Evolutionary conservation across 2,329 filamentous ascomycete genomes (phyloP), one percentile per base, ranked within the genome.

Genomic region (Colletotrichum sidae): DNA sequence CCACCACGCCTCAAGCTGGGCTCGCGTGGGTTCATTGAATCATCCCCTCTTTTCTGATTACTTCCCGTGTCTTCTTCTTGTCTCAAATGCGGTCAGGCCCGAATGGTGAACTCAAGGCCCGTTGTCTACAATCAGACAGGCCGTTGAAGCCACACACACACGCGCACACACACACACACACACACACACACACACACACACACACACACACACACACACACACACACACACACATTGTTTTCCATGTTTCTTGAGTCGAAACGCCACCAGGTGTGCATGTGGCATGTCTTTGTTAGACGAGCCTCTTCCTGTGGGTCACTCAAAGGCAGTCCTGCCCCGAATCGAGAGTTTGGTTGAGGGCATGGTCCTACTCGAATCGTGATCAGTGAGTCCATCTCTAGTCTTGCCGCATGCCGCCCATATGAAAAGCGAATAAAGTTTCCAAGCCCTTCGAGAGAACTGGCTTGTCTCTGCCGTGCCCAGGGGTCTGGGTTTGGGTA

Each of bases 401-500:
- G 25, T 46, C n/a, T 42, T 46, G 41, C 12, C 12, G 2, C 41
- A 45, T 8, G 7, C 52, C 17, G 17, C 46, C 33, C n/a, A 60
- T 55, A 25, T 51, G 39, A 33, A 15, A 4, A 15, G 46, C 33
- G 12, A 46, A 51, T 53, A 56, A 44, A 15, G 37, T 54, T 63
- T 44, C 63, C 63, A 52, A 39, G 38, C 11, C 52, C 53, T 49
- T 35, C 41, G 52, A 62, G 56, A 35, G 9, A 17, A 52, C 53
- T 56, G 25, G 39, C 52, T 47, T 12, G 44, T 55, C 47, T 53
- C 41, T 52, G 15, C 42, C 9, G 37, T 52, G 37, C 10, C 15
- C 47, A 57, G 46, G 57, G 58, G 42, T 39, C 42, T 44, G 47
- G 59, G 42, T 35, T 39, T n/a, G 15, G 34, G 47, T 17, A 34